Base-by-base conservation (phyloP, 331 rosid species). In the Quercus phellos region DNA sequence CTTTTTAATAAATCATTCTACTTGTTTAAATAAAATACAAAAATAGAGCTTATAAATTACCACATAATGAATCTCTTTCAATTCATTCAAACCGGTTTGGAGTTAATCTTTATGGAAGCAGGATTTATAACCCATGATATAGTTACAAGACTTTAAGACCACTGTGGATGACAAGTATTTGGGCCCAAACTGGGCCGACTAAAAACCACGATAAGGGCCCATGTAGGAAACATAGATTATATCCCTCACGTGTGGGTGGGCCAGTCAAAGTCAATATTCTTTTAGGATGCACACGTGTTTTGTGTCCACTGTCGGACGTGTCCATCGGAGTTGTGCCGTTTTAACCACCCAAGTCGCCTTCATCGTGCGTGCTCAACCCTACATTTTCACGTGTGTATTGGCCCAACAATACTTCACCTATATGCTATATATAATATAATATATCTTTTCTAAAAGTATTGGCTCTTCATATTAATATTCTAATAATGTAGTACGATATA, bases 321-420 rank as follows among this genome's bases (percentile, higher is more conserved):
- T 80, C 34, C 85, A 64, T 80, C 81, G 80, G 68, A 72, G 38
- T 4, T 76, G 76, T 78, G 77, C 70, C 38, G 42, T 63, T 42
- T 51, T 32, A 51, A 59, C 56, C 60, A 63, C 77, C 61, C 22
- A 79, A 16, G 58, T 82, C 81, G 7, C 85, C 85, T 78, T 77
- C 80, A 77, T 30, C 53, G 54, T 54, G 19, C 74, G 54, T 54
- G 26, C 75, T 79, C 53, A 73, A 71, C 21, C 22, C 29, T 32
- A 81, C 78, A 91, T 76, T 16, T 75, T 69, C 97, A 85, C 90
- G 90, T 92, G 95, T 74, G 77, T 6, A 76, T 78, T 85, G 88
- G 81, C 64, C 89, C 84, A 73, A 82, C 80, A 66, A 46, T 13
- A 1, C 2, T 35, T 10, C 24, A 54, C 68, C 46, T 29, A 8